Evolutionary conservation across 768 basidiomycete species (phyloP), one percentile per base, ranked within the genome.

Genomic region (Xerocomus spinulosus): DNA sequence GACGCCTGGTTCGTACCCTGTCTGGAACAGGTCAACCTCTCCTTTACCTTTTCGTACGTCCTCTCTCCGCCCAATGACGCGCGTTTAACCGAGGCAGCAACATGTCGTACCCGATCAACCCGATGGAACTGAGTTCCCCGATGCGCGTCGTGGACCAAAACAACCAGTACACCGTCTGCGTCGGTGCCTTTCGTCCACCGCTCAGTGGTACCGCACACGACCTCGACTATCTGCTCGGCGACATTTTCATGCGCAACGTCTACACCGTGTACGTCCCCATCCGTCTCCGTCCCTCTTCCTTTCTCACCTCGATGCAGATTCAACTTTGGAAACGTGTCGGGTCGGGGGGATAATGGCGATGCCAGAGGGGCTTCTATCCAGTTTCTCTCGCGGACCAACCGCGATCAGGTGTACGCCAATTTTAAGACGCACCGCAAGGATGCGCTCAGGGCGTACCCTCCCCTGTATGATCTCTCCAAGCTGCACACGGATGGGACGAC

Each of bases 161-260:
- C 5, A 51, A 67, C 2, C 59, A 69, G 8, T 69, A 68, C 44
- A 70, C 71, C 1, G 68, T 71, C 35, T 77, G 76, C 54, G 46
- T 67, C 17, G 63, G 67, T 17, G 51, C 72, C 2, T 65, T 73
- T 35, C 63, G 57, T 1, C 55, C 60, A 3, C 60, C 61, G 2
- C 66, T 72, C 10, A 45, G 58, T 32, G 56, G 54, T 7, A 51
- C 34, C 3, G 48, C 47, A 21, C 49, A 18, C 42, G 73, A 63
- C 13, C 61, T 70, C 24, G 75, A 76, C 21, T 65, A 66, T n/a
- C 40, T 72, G 2, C 65, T 75, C 33, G 75, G 75, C 2, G 72
- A 72, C 49, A 62, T 70, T 4, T 75, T 74, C 58, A 66, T 76
- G 55, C 71, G 75, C 28, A 76, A 76, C 44, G 70, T 73, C 21